Evolutionary conservation across 148 eudicot genomes (phyloP), one percentile per base, ranked within the genome.

Genomic region (Chenopodium quinoa): DNA sequence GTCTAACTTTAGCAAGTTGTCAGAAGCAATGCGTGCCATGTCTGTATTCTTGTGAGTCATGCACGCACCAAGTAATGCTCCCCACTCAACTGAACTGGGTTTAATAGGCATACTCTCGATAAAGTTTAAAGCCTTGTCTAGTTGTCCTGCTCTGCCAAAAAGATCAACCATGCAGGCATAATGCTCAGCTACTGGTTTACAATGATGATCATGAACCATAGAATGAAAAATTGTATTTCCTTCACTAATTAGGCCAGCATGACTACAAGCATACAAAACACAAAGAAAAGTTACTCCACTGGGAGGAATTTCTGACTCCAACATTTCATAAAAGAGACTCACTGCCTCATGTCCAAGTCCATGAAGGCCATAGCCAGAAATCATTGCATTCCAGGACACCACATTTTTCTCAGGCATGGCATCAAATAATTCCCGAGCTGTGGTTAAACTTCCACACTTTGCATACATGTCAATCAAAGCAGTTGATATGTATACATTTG

Each of bases 381-480:
- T 92, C 98, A 93, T 93, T 12, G 91, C 91, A 81, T 93, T 93
- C 98, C 98, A 93, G 9, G 95, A 85, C 73, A 93, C 97, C 22
- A 85, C 85, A 84, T 93, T 93, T 82, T 90, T 93, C 66, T 90
- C 87, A 13, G 78, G 76, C 90, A 93, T 82, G 29, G 68, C 50
- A 72, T 91, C 88, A 82, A 93, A 89, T 60, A 93, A 76, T 56
- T 76, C 65, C 76, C 90, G 84, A 62, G 95, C 95, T 85, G 88
- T 85, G 2, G 74, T 76, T 82, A 92, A 81, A 64, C 90, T 92
- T 32, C 98, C 98, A 81, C 98, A 92, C 86, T 93, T 93, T 12
- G 90, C 93, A 86, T 91, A 93, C 96, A 94, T 91, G 82, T 94
- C 98, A 44, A 92, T 82, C 58, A 94, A 79, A 82, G 96, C 94